Conservation (phyloP, 2,329 filamentous ascomycete genomes). For the Dactylonectria macrodidyma region DNA sequence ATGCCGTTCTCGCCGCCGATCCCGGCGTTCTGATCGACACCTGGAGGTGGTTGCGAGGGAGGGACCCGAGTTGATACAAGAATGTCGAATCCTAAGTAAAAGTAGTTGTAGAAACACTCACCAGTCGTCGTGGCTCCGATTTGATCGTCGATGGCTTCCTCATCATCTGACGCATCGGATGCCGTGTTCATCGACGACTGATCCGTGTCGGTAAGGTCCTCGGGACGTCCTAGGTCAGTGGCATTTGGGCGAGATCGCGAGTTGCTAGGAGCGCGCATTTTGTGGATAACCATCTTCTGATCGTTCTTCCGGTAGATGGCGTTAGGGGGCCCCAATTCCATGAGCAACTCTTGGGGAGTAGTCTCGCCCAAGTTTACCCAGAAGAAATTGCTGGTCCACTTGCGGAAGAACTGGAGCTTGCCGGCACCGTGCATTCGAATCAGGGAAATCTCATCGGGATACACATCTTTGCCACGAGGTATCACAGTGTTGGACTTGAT, state of each 20-base stretch:
- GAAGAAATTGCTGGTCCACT: slow-evolving; percentile 76
- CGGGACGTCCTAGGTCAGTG: slow-evolving; percentile 61
- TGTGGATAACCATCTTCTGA: slow-evolving; percentile 89
- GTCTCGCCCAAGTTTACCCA: slow-evolving; percentile 87
- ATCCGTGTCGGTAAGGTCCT: slow-evolving; percentile 79
- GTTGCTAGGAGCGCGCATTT: slow-evolving; percentile 69
- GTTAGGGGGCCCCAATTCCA: slow-evolving; percentile 92
- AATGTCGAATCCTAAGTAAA: slow-evolving; percentile 94
- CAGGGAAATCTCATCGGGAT: slow-evolving; percentile 91
- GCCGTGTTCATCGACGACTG: slow-evolving; percentile 81
- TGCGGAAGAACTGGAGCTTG: slow-evolving; percentile 82
- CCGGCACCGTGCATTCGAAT: slow-evolving; percentile 85
- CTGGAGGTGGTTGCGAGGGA: slow-evolving; percentile 74
- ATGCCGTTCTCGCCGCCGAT: slow-evolving; percentile 51
- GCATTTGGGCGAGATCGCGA: slow-evolving; percentile 62
- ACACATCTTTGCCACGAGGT: slow-evolving; percentile 80
- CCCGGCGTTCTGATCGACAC: slow-evolving; percentile 31
- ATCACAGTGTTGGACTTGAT: slow-evolving; percentile 80
- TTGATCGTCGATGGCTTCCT: slow-evolving; percentile 72
- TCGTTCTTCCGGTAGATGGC: slow-evolving; percentile 95
- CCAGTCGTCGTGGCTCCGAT: slow-evolving; percentile 69
- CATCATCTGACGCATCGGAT: slow-evolving; percentile 76
- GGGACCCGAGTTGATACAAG: slow-evolving; percentile 84
- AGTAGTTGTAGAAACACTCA: slow-evolving; percentile 98
- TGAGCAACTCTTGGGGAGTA: slow-evolving; percentile 90